A percentile compares a stretch with the other conserved stretches of the same genome.
Evolutionary conservation across 495 filamentous ascomycete species (phyloP).

Genomic region (Lichenothelia convexa): DNA sequence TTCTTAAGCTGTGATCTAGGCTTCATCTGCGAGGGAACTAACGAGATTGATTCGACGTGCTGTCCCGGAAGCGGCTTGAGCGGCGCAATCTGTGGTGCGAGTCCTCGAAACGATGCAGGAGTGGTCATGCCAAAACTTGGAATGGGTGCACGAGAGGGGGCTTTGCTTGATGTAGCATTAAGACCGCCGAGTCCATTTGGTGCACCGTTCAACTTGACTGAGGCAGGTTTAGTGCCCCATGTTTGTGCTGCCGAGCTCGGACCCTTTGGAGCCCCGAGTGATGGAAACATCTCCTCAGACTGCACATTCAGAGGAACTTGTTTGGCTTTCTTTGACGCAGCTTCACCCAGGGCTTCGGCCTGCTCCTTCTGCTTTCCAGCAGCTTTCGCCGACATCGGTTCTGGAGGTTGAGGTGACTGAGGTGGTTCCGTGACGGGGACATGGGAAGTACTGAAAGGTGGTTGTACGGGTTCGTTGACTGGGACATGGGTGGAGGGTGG

Average conservation of each 20-base stretch:
- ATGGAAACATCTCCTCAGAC: constrained; percentile 80
- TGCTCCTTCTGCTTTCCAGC: constrained; percentile 43
- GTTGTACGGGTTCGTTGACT: constrained; percentile 2
- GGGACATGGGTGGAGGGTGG: constrained; percentile 25
- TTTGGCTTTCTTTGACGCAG: constrained; percentile 17
- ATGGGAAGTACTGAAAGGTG: constrained; percentile 21
- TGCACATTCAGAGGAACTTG: constrained; percentile 53
- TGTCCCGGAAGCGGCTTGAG: constrained; percentile 58
- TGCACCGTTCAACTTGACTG: constrained; percentile 38
- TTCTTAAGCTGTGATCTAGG: constrained; percentile 61
- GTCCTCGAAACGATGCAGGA: constrained; percentile 26
- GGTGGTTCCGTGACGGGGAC: constrained; percentile 6
- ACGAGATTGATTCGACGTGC: constrained; percentile 52
- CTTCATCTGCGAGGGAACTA: constrained; percentile 54
- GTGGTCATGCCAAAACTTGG: constrained; percentile 38
- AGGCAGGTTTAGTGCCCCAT: constrained; percentile 46
- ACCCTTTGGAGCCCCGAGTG: constrained; percentile 53
- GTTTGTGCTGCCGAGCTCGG: constrained; percentile 38
- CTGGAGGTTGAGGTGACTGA: constrained; percentile 20
- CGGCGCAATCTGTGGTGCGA: constrained; percentile 26
- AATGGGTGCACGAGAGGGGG: constrained; percentile 35
- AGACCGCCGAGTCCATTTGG: constrained; percentile 28
- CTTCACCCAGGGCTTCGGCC: too few relatives aligned
- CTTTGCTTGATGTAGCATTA: constrained; percentile 16
- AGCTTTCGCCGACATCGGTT: constrained; percentile 34